These are phyloP conservation scores for Fraxinus albicans DNA, from an alignment of 305 asterid species.

Conservation along the genomic window DNA sequence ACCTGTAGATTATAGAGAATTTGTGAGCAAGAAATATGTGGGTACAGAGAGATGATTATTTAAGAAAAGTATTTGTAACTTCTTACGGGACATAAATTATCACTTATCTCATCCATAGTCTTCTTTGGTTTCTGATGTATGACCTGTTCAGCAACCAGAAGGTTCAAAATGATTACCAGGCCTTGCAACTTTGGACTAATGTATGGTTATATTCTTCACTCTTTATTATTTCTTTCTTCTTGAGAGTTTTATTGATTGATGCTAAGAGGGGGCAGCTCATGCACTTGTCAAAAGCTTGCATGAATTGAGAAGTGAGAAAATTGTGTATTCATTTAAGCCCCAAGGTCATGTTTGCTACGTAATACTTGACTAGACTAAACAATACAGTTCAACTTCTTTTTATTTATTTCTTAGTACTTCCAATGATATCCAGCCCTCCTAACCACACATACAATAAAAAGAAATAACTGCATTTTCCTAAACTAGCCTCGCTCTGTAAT, in stretches of 20 bases:
- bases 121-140: constrained; percentile 98
- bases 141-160: constrained; percentile 52
- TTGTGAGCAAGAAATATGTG: constrained; percentile 12
- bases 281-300: neutral
- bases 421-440: neutral
- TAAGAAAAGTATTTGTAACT: neutral
- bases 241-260: neutral
- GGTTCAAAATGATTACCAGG: neutral
- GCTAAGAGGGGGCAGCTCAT: neutral
- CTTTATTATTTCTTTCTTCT: neutral
- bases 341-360: neutral
- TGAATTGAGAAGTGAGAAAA: neutral
- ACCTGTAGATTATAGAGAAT: constrained; percentile 15
- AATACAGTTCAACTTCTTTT: neutral
- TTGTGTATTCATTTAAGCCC: neutral
- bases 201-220: neutral
- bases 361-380: neutral
- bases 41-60: neutral
- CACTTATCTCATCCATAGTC: constrained; percentile 87
- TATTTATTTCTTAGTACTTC: neutral
- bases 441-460: neutral
- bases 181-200: neutral
- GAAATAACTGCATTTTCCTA: neutral
- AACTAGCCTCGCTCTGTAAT: neutral
- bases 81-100: constrained; percentile 88